These are phyloP conservation scores for Penicillium ucsense DNA, from an alignment of 495 filamentous ascomycete genomes.

Conservation along the genomic window DNA sequence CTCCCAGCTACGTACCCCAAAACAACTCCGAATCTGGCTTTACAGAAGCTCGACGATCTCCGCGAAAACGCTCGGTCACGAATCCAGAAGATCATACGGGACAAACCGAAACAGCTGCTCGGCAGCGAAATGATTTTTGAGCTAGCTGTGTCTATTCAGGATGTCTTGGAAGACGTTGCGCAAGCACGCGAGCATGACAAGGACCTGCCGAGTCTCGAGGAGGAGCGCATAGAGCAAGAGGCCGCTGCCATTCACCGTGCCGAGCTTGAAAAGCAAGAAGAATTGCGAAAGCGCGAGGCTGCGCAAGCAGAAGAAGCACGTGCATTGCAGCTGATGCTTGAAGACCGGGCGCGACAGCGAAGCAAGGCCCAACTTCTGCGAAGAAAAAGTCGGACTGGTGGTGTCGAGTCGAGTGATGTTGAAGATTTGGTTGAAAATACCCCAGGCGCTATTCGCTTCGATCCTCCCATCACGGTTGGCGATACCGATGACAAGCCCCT, in stretches of 20 bases:
- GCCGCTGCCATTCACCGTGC: slow-evolving; percentile 45
- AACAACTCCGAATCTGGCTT: slow-evolving; percentile 60
- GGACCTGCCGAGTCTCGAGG: slow-evolving; percentile 76
- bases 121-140: slow-evolving; percentile 87
- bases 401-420: slow-evolving; percentile 20
- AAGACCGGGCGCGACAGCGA: slow-evolving; percentile 57
- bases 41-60: slow-evolving; percentile 54
- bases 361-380: slow-evolving; percentile 28
- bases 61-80: slow-evolving; percentile 54
- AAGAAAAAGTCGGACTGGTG: slow-evolving; percentile 32
- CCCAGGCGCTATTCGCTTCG: slow-evolving; percentile 52
- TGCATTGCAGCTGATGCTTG: slow-evolving; percentile 61
- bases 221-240: slow-evolving; percentile 69
- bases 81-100: slow-evolving; percentile 59
- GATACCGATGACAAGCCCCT: slow-evolving; percentile 46
- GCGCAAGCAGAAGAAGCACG: slow-evolving; percentile 62
- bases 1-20: slow-evolving; percentile 92
- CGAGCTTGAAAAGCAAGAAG: slow-evolving; percentile 43
- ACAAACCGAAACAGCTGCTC: slow-evolving; percentile 60
- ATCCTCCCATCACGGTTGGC: slow-evolving; percentile 53
- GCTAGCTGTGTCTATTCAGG: slow-evolving; percentile 70
- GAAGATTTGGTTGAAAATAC: slow-evolving; percentile 29
- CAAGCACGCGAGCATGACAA: slow-evolving; percentile 58
- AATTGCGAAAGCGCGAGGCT: slow-evolving; percentile 44
- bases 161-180: slow-evolving; percentile 80